These are phyloP conservation scores for Pleurotus giganteus DNA, from an alignment of 768 basidiomycete species.

Conservation along the genomic window DNA sequence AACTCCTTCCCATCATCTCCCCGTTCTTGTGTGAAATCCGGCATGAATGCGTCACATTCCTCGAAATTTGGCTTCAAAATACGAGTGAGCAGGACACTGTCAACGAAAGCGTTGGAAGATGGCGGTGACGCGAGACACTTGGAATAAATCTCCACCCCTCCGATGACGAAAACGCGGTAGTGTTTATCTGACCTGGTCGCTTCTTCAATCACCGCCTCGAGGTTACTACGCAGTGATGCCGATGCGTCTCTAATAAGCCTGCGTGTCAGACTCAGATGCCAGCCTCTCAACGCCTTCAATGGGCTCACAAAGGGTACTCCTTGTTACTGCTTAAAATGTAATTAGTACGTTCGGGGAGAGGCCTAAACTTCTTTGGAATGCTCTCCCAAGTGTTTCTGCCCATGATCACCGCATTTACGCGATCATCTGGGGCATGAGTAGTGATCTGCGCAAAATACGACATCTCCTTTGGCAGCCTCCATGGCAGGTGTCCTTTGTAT, in stretches of 20 bases:
- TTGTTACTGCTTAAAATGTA: conserved; percentile 58
- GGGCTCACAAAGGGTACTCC: conserved; percentile 17
- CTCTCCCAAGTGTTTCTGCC: conserved; percentile 98
- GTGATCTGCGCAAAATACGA: conserved; percentile 89
- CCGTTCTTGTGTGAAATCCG: conserved; percentile 55
- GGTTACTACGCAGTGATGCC: neutral
- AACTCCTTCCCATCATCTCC: conserved; percentile 15
- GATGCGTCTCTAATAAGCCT: neutral
- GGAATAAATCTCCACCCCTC: conserved; percentile 84
- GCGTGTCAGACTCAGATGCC: neutral
- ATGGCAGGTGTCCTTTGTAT: conserved; percentile 70
- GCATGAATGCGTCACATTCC: conserved; percentile 86
- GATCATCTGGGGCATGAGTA: conserved; percentile 50
- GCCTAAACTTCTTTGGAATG: conserved; percentile 83
- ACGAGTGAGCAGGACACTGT: conserved; percentile 87
- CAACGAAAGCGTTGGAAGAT: conserved; percentile 44
- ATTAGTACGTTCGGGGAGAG: conserved; percentile 74
- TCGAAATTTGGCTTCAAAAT: conserved; percentile 71
- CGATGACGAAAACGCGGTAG: conserved; percentile 80
- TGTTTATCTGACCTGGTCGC: conserved; percentile 10
- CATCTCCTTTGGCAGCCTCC: conserved; percentile 87
- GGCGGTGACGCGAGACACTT: conserved; percentile 52
- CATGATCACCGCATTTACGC: conserved; percentile 84
- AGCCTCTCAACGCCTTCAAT: neutral
- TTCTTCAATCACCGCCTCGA: neutral